These are phyloP conservation scores for Leishmania amazonensis DNA, from an alignment of 208 protist genomes.

Conservation along the genomic window DNA sequence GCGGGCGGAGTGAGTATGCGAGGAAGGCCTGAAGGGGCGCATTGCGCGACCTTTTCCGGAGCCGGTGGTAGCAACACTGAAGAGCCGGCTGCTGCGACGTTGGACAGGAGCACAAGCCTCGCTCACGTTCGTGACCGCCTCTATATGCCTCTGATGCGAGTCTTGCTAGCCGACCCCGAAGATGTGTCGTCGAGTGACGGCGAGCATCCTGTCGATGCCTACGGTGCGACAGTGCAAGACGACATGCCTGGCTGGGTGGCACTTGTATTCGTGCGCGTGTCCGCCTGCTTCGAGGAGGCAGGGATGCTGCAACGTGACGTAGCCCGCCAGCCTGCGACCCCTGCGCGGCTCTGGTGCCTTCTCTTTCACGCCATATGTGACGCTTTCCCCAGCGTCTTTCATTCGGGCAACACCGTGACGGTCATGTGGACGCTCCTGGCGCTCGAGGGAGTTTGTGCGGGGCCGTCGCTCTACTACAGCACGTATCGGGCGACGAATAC, in stretches of 20 bases:
- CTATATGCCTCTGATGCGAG: conserved; percentile 12
- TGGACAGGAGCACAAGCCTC: not conserved
- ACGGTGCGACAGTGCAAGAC: not conserved
- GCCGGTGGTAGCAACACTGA: not conserved
- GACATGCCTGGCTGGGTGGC: conserved; percentile 13
- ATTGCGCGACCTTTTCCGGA: not conserved
- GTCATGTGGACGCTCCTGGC: conserved; percentile 45
- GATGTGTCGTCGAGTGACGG: not conserved
- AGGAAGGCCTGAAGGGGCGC: not conserved
- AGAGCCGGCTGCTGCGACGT: not conserved
- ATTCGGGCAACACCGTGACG: conserved; percentile 47
- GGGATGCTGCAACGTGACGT: conserved; percentile 27
- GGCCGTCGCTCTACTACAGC: conserved; percentile 21
- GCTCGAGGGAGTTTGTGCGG: conserved; percentile 38
- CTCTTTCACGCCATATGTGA: conserved; percentile 33
- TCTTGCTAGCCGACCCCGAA: not conserved
- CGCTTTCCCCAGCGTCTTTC: conserved; percentile 62
- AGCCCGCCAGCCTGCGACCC: conserved; percentile 33
- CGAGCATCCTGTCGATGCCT: not conserved
- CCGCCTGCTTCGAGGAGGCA: conserved; percentile 31
- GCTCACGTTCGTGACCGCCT: conserved; percentile 17
- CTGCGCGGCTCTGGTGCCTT: conserved; percentile 39
- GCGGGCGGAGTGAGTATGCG: not conserved
- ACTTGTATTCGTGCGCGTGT: conserved; percentile 32
- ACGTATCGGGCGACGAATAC: conserved; percentile 6